phyloP scores from a whole-genome alignment of 495 filamentous ascomycete species.

The Pseudoneurospora amorphoporcata region DNA sequence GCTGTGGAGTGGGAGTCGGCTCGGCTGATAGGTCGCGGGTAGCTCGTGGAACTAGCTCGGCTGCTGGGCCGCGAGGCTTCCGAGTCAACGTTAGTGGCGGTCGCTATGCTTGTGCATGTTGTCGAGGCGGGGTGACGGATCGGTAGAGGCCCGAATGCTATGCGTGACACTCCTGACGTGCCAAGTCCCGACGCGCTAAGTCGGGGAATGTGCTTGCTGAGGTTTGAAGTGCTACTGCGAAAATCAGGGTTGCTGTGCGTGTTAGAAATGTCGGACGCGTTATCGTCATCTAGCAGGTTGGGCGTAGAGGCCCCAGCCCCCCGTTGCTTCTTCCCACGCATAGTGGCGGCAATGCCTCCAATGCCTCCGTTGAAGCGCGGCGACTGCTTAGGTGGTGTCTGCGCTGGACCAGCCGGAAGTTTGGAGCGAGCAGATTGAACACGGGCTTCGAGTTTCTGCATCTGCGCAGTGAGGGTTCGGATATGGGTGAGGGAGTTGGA shows the following conservation, averaged over 20 bases:
- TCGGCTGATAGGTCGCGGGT: slow-evolving; percentile 39
- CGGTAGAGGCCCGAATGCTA: slow-evolving; percentile 45
- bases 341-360: slow-evolving; percentile 58
- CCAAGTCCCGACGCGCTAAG: slow-evolving; percentile 30
- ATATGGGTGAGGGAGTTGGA: slow-evolving; percentile 90
- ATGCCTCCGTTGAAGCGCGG: slow-evolving; percentile 51
- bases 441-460: slow-evolving; percentile 88
- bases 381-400: slow-evolving; percentile 71
- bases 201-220: slow-evolving; percentile 38
- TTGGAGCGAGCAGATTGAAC: slow-evolving; percentile 92
- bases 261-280: slow-evolving; percentile 21
- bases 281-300: slow-evolving; percentile 34
- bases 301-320: slow-evolving; percentile 50
- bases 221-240: slow-evolving; percentile 26
- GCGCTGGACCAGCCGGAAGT: slow-evolving; percentile 61
- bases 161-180: slow-evolving; percentile 35
- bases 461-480: slow-evolving; percentile 84
- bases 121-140: slow-evolving; percentile 28
- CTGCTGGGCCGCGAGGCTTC: slow-evolving; percentile 48
- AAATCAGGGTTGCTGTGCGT: slow-evolving; percentile 20
- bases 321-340: slow-evolving; percentile 61
- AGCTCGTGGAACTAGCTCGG: slow-evolving; percentile 46
- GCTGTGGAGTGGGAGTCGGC: slow-evolving; percentile 25
- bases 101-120: background rate
- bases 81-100: slow-evolving; percentile 18